Evolutionary conservation across 305 asterid species (phyloP).

Genomic region (Fraxinus ornus): DNA sequence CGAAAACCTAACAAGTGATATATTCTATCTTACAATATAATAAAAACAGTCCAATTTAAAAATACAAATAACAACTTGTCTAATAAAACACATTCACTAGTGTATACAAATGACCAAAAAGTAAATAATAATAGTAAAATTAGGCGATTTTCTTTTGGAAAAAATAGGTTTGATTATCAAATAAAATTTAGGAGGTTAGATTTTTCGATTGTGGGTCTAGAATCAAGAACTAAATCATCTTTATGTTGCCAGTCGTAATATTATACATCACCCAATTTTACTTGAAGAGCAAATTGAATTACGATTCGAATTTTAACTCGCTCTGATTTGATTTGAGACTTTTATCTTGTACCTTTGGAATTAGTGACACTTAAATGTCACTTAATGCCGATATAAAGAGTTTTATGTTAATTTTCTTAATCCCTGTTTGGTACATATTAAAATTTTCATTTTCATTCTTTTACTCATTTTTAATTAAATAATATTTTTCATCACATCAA

Average conservation of each 20-base stretch:
- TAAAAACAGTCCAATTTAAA: background rate
- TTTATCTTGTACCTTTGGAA: background rate
- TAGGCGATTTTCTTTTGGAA: background rate
- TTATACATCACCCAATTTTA: background rate
- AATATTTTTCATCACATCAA: too few species aligned
- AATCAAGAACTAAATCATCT: background rate
- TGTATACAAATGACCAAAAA: background rate
- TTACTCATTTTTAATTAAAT: too few species aligned
- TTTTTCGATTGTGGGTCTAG: background rate
- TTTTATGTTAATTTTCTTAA: too few species aligned
- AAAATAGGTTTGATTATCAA: background rate
- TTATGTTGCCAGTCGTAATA: too few species aligned
- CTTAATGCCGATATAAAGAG: background rate
- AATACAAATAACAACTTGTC: too few species aligned
- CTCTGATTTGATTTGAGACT: background rate
- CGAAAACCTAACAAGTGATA: background rate
- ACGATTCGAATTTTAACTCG: too few species aligned
- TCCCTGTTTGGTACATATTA: too few species aligned
- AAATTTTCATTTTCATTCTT: too few species aligned
- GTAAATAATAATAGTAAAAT: too few species aligned
- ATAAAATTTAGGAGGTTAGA: background rate
- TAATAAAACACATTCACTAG: background rate
- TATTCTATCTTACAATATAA: background rate
- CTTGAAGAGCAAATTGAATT: background rate
- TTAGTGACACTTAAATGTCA: background rate